Evolutionary conservation across 768 basidiomycete species (phyloP).

Genomic region (Tulasnella sp.): DNA sequence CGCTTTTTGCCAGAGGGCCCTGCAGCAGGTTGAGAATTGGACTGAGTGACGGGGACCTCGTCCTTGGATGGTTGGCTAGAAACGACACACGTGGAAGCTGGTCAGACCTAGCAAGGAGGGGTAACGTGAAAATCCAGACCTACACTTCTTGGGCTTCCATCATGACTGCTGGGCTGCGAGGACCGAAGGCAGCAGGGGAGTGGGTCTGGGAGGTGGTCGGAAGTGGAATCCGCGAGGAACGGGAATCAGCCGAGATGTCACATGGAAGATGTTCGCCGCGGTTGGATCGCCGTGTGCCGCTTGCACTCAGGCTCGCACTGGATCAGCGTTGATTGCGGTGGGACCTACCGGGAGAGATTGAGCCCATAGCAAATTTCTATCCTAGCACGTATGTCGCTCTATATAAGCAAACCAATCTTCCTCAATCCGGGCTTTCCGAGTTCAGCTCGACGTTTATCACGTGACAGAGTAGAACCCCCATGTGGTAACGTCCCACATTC

Average conservation of each 20-base stretch:
- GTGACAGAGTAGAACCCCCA: no score
- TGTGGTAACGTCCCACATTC: no score
- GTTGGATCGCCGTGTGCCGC: neutral
- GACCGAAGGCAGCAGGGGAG: neutral
- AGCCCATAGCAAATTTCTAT: no score
- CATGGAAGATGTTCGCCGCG: neutral
- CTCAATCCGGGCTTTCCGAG: neutral
- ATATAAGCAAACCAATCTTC: neutral
- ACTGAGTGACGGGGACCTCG: neutral
- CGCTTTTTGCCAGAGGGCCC: constrained; percentile 16
- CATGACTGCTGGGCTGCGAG: neutral
- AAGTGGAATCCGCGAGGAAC: neutral
- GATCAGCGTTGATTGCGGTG: no score
- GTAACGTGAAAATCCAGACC: neutral
- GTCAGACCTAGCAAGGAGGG: neutral
- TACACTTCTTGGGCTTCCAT: neutral
- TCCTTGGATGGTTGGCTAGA: neutral
- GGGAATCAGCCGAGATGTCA: neutral
- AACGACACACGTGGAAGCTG: neutral
- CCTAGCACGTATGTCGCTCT: no score
- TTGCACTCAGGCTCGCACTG: no score
- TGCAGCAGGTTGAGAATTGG: neutral
- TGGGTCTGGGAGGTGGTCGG: neutral
- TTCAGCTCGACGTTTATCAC: no score
- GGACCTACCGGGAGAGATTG: no score